Evolutionary conservation across 2,329 filamentous ascomycete species (phyloP).

Genomic region (Chaetomium sp.): DNA sequence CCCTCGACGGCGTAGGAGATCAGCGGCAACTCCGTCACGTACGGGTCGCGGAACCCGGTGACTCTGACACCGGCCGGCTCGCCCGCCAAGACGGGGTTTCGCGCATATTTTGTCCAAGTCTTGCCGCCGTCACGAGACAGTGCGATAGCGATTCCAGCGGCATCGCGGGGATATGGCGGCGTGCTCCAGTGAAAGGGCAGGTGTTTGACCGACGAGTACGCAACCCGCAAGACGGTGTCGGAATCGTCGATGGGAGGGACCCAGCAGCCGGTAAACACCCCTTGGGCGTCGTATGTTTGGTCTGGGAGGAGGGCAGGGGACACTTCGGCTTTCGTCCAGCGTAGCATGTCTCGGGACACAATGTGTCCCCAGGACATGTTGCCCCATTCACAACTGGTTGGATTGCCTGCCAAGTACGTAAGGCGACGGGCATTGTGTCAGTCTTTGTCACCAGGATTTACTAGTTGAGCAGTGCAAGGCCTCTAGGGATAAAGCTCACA

Average conservation of each 20-base stretch:
- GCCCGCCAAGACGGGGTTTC: conserved; percentile 6
- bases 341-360: background rate
- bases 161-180: conserved; percentile 5
- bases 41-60: conserved; percentile 9
- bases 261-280: conserved; percentile 1
- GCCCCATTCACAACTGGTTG: background rate
- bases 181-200: conserved; percentile 11
- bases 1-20: background rate
- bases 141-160: conserved; percentile 5
- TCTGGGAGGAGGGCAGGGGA: background rate
- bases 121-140: conserved; percentile 2
- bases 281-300: background rate
- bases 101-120: conserved; percentile 5
- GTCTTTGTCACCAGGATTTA: background rate
- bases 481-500: background rate
- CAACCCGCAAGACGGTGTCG: background rate
- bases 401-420: background rate
- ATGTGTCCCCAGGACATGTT: conserved; percentile 2
- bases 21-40: background rate
- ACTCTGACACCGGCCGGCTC: conserved; percentile 4
- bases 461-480: background rate
- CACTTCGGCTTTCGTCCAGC: background rate
- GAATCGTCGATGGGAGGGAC: background rate
- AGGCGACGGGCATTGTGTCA: background rate
- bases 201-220: conserved; percentile 9